Percentiles rank a stretch among this genome's conserved stretches.
Evolutionary conservation across 1,284 basidiomycete species (phyloP).

Genomic region (Ceratobasidium sp.): DNA sequence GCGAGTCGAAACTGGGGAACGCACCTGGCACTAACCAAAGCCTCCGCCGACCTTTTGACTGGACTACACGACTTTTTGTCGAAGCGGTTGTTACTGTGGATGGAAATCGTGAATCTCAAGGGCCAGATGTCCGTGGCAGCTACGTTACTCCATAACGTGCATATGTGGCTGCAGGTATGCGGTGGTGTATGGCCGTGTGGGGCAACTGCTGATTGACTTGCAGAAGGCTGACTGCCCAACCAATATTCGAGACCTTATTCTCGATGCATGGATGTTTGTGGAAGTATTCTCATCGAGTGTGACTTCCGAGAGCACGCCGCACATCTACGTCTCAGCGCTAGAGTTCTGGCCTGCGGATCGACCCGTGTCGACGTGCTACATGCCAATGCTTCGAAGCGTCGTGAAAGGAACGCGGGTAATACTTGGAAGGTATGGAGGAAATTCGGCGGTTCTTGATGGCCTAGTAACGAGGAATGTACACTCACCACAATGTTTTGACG

Average conservation of each 20-base stretch:
- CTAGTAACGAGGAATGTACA: too few species aligned
- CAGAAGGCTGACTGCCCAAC: background rate
- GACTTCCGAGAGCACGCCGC: conserved; percentile 23
- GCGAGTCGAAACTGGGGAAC: conserved; percentile 10
- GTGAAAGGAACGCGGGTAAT: background rate
- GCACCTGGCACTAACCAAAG: background rate
- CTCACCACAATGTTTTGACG: too few species aligned
- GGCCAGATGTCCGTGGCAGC: too few species aligned
- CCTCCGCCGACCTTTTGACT: background rate
- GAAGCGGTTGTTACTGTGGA: conserved; percentile 35
- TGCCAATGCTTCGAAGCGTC: background rate
- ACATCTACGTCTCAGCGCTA: conserved; percentile 46
- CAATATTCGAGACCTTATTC: background rate
- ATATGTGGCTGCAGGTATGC: background rate
- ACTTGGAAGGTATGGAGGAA: too few species aligned
- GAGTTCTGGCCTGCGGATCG: background rate
- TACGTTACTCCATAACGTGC: too few species aligned
- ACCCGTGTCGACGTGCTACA: background rate
- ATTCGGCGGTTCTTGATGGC: too few species aligned
- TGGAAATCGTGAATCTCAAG: conserved; percentile 46
- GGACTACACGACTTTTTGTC: background rate
- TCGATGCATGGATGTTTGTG: conserved; percentile 32
- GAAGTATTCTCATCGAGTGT: background rate
- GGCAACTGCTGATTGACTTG: background rate
- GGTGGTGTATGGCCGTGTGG: too few species aligned